Conservation (phyloP, 495 filamentous ascomycete genomes). For the Aspergillus panamensis region DNA sequence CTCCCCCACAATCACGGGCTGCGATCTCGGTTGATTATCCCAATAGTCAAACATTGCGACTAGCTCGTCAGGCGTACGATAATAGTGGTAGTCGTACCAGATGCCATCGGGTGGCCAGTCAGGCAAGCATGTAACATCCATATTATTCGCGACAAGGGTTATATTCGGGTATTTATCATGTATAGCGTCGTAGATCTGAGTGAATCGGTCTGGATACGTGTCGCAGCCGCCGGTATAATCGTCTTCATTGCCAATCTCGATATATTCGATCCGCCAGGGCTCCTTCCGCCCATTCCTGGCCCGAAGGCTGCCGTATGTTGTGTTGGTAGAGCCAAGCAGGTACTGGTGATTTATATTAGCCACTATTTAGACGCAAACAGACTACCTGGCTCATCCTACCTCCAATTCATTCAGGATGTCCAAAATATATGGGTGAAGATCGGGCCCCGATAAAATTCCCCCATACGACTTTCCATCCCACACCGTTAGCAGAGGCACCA, state of each 20-base stretch:
- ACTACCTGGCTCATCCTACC: slow-evolving; percentile 2
- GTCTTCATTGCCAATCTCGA: slow-evolving; percentile 58
- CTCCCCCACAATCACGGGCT: slow-evolving; percentile 50
- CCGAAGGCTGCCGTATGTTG: slow-evolving; percentile 41
- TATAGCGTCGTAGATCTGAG: slow-evolving; percentile 43
- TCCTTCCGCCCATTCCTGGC: slow-evolving; percentile 41
- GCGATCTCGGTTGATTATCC: slow-evolving; percentile 45
- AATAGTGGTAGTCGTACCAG: slow-evolving; percentile 49
- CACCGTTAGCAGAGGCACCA: slow-evolving; percentile 55
- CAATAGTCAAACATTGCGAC: slow-evolving; percentile 54
- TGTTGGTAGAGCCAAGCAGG: slow-evolving; percentile 27
- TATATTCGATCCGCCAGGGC: slow-evolving; percentile 46
- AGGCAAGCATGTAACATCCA: slow-evolving; percentile 31
- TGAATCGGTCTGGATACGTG: slow-evolving; percentile 45
- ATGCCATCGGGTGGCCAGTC: slow-evolving; percentile 28
- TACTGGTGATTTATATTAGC: slow-evolving; percentile 21
- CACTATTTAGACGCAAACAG: background rate
- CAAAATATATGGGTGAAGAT: slow-evolving; percentile 41
- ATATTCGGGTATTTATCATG: slow-evolving; percentile 45
- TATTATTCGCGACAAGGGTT: slow-evolving; percentile 40
- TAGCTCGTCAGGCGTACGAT: slow-evolving; percentile 48
- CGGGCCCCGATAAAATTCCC: slow-evolving; percentile 34
- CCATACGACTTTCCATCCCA: slow-evolving; percentile 61
- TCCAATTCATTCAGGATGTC: slow-evolving; percentile 66
- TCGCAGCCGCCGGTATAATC: slow-evolving; percentile 41